Evolutionary conservation across 257 asterid genomes (phyloP).

Genomic region (Solanum piurae): DNA sequence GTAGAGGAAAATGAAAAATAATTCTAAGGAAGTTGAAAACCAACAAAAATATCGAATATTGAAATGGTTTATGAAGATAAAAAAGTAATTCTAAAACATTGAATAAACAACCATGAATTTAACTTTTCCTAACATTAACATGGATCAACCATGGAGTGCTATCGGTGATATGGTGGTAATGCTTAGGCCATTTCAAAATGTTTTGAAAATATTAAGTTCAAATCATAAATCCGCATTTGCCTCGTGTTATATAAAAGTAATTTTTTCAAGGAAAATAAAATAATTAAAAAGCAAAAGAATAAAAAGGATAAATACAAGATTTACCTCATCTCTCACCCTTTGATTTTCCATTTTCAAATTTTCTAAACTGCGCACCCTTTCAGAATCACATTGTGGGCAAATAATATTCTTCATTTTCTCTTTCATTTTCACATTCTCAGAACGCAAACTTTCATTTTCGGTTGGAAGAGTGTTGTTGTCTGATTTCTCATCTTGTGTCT

Average conservation of each 20-base stretch:
- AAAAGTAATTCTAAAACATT: background rate
- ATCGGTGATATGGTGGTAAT: too few species aligned
- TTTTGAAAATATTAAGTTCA: background rate
- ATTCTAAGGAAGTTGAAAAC: background rate
- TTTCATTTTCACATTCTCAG: constrained; percentile 40
- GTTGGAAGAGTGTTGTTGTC: constrained; percentile 30
- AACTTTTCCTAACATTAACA: too few species aligned
- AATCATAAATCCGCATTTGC: background rate
- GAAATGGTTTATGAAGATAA: too few species aligned
- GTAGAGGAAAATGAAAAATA: background rate
- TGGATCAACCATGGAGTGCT: too few species aligned
- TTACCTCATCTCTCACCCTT: constrained; percentile 41
- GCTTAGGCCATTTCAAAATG: too few species aligned
- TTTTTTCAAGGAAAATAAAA: background rate
- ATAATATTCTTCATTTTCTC: constrained; percentile 25
- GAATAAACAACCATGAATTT: background rate
- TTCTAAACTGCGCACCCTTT: constrained; percentile 18
- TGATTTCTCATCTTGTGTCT: constrained; percentile 30
- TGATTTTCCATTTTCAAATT: constrained; percentile 37
- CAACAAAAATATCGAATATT: background rate
- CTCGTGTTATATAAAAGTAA: background rate
- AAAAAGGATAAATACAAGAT: background rate
- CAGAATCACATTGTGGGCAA: constrained; percentile 33
- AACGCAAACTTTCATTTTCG: constrained; percentile 37
- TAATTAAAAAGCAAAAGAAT: background rate